Evolutionary conservation across 2,329 filamentous ascomycete genomes (phyloP), one percentile per base, ranked within the genome.

Genomic region (Fusarium continuum): DNA sequence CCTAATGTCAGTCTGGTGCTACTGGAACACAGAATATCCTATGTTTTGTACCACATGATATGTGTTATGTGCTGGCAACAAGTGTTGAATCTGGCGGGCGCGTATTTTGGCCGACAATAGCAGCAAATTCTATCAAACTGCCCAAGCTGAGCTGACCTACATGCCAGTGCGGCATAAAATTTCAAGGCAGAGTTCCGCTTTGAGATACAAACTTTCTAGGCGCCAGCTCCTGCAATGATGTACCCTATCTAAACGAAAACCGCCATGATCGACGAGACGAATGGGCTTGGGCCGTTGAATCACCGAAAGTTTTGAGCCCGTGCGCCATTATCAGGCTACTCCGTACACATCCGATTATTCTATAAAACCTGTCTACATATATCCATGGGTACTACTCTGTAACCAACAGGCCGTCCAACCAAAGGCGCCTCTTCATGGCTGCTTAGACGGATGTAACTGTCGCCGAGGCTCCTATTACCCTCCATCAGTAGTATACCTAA

Each of bases 331-430:
- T 46, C 52, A 60, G 57, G 34, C 26, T 36, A 48, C 26, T 39
- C 49, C 32, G 50, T 49, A 41, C 20, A 20, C 22, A n/a, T n/a
- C n/a, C n/a, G n/a, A n/a, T n/a, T n/a, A n/a, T n/a, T 61, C 36
- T 61, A 50, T 61, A 61, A 32, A 14, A 55, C 13, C 16, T 29
- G 35, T 61, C 36, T 55, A 38, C 49, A 55, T 61, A 61, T 61
- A 61, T 61, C 34, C 57, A 61, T 55, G 56, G 55, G 61, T 61
- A 35, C 28, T 23, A 35, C n/a, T n/a, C n/a, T n/a, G n/a, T n/a
- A 48, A 17, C 31, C 41, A 55, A 61, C 49, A 50, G 22, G 31
- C 36, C 38, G 32, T 38, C 34, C 43, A 55, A 28, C 60, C 60
- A 64, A 63, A 47, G 19, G 25, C 29, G 31, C 26, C 41, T 31